Evolutionary conservation across 352 stramenopile species (phyloP).

Genomic region (Peronospora tabacina): DNA sequence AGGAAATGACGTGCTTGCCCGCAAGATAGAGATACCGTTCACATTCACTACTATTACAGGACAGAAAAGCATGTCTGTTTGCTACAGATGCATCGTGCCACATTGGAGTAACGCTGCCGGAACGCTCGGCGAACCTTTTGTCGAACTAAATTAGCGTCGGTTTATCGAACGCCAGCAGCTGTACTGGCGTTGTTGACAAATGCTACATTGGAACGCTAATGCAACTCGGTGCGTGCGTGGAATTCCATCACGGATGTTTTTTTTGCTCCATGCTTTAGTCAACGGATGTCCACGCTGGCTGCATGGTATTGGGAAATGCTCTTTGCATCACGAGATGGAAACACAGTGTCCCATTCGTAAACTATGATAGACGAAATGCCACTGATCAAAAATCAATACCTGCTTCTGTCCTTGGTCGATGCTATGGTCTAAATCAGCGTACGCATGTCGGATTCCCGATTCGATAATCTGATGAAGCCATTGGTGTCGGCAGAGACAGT

Average conservation of each 20-base stretch:
- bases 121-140: neutral
- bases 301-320: too few species aligned
- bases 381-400: conserved; percentile 3
- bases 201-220: too few species aligned
- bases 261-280: too few species aligned
- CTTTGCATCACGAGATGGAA: neutral
- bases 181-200: neutral
- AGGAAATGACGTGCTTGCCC: too few species aligned
- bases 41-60: too few species aligned
- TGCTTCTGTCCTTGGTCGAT: neutral
- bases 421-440: conserved; percentile 19
- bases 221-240: too few species aligned
- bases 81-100: neutral
- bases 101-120: neutral
- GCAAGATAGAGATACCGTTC: too few species aligned
- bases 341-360: neutral
- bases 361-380: conserved; percentile 1
- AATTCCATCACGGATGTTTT: too few species aligned
- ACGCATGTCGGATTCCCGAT: conserved; percentile 1
- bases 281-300: too few species aligned
- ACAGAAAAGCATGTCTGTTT: too few species aligned
- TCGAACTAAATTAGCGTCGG: neutral
- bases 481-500: neutral
- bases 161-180: neutral
- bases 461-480: neutral